Evolutionary conservation across 805 yeast genomes (phyloP).

Genomic region (Starmerella davenportii): DNA sequence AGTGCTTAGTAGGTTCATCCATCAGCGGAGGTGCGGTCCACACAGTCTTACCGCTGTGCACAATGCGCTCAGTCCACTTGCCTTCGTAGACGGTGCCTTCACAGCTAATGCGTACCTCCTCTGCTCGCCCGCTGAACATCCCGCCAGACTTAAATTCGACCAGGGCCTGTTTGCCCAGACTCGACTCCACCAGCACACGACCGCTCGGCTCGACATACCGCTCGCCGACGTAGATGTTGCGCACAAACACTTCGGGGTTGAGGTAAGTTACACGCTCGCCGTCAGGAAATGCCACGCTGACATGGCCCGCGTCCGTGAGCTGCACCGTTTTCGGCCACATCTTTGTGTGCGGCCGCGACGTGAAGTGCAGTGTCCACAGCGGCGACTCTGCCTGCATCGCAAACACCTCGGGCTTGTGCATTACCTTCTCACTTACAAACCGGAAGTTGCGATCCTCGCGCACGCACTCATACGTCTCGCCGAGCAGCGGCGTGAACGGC

Average conservation of each 20-base stretch:
- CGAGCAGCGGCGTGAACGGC: slow-evolving; percentile 86
- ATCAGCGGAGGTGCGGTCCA: slow-evolving; percentile 63
- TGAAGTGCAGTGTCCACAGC: slow-evolving; percentile 37
- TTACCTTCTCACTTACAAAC: slow-evolving; percentile 64
- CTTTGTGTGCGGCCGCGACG: slow-evolving; percentile 45
- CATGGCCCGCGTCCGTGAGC: slow-evolving; percentile 53
- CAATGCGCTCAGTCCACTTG: slow-evolving; percentile 54
- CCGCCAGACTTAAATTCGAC: slow-evolving; percentile 67
- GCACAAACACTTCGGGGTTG: slow-evolving; percentile 65
- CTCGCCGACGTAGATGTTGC: slow-evolving; percentile 87
- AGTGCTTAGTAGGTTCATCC: slow-evolving; percentile 40
- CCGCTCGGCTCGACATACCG: slow-evolving; percentile 78
- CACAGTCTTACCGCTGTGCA: slow-evolving; percentile 22
- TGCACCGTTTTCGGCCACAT: slow-evolving; percentile 93
- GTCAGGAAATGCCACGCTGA: slow-evolving; percentile 36
- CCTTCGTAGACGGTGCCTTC: slow-evolving; percentile 30
- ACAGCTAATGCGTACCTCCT: slow-evolving; percentile 28
- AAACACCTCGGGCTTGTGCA: slow-evolving; percentile 72
- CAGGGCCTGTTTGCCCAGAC: slow-evolving; percentile 36
- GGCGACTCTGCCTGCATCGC: slow-evolving; percentile 61
- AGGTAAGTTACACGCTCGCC: slow-evolving; percentile 64
- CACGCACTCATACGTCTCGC: slow-evolving; percentile 82
- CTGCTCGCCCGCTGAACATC: slow-evolving; percentile 74
- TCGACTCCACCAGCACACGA: slow-evolving; percentile 47
- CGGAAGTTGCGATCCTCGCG: slow-evolving; percentile 68